Conservation (phyloP, 371 early-diverging fungal species). For the Mortierella sp. region DNA sequence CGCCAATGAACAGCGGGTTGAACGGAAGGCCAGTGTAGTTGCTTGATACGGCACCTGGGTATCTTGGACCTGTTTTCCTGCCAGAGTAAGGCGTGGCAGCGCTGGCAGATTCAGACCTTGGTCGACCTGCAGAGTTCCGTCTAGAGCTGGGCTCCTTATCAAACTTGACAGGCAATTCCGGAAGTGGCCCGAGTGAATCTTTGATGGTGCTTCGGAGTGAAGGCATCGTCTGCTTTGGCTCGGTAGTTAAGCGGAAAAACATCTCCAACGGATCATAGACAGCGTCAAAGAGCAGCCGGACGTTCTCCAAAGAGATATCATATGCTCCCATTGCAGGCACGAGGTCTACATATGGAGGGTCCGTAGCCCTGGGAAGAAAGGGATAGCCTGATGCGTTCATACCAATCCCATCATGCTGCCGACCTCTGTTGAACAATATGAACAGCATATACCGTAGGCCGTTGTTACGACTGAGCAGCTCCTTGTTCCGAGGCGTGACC, state of each 20-base stretch:
- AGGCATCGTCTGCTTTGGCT: constrained; percentile 8
- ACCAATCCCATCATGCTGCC: constrained; percentile 28
- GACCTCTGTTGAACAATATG: constrained; percentile 53
- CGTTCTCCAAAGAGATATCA: constrained; percentile 54
- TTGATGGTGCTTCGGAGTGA: constrained; percentile 16
- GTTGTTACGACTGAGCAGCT: constrained; percentile 45
- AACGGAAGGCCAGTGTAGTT: constrained; percentile 24
- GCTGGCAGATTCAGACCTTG: constrained; percentile 45
- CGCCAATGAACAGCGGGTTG: constrained; percentile 56
- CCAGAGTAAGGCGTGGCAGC: constrained; percentile 22
- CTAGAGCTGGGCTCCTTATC: constrained; percentile 11
- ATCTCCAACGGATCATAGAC: constrained; percentile 55
- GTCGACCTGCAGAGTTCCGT: constrained; percentile 23
- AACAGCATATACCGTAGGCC: constrained; percentile 53
- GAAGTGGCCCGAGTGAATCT: constrained; percentile 32
- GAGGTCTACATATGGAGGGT: constrained; percentile 55
- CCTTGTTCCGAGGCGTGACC: constrained; percentile 57
- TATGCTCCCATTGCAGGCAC: constrained; percentile 56
- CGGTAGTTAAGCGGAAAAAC: constrained; percentile 36
- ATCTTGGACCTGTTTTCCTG: constrained; percentile 12
- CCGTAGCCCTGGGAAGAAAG: constrained; percentile 22
- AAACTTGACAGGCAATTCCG: constrained; percentile 28
- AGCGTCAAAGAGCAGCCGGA: constrained; percentile 53
- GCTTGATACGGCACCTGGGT: neutral
- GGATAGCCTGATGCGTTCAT: constrained; percentile 30